These are phyloP conservation scores for Striga asiatica DNA, from an alignment of 257 asterid species.

Conservation along the genomic window DNA sequence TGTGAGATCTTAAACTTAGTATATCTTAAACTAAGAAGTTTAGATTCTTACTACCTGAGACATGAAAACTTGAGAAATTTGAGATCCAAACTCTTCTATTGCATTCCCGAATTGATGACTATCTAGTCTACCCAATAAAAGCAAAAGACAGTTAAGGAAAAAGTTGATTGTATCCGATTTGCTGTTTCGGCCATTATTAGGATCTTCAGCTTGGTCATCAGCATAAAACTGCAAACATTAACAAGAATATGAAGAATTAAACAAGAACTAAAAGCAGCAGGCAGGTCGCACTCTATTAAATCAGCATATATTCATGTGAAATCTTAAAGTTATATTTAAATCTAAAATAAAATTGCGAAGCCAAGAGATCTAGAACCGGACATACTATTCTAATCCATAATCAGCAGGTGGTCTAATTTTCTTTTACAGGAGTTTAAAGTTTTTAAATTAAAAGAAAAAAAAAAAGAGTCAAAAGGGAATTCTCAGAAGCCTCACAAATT, in stretches of 20 bases:
- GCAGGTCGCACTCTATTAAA: neutral
- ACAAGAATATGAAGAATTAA: conserved; percentile 20
- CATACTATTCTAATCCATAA: neutral
- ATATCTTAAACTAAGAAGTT: conserved; percentile 10
- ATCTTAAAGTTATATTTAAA: neutral
- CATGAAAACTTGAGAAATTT: conserved; percentile 48
- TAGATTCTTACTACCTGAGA: conserved; percentile 51
- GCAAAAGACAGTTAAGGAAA: conserved; percentile 75
- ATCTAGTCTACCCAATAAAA: conserved; percentile 66
- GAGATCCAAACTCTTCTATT: conserved; percentile 59
- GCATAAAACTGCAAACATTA: conserved; percentile 50
- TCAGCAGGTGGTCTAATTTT: neutral
- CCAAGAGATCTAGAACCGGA: conserved; percentile 1
- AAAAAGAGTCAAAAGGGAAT: no score
- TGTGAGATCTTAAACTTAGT: neutral
- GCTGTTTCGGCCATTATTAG: conserved; percentile 33
- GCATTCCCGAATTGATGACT: conserved; percentile 46
- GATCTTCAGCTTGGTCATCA: conserved; percentile 50
- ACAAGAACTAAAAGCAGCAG: conserved; percentile 7
- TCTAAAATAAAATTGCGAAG: conserved; percentile 5
- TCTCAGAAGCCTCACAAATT: no score
- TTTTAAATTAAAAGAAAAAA: no score
- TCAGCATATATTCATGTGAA: neutral
- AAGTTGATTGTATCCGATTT: conserved; percentile 56
- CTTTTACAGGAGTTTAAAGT: neutral